Evolutionary conservation across 768 basidiomycete species (phyloP).

Genomic region (Coprinopsis strossmayeri): DNA sequence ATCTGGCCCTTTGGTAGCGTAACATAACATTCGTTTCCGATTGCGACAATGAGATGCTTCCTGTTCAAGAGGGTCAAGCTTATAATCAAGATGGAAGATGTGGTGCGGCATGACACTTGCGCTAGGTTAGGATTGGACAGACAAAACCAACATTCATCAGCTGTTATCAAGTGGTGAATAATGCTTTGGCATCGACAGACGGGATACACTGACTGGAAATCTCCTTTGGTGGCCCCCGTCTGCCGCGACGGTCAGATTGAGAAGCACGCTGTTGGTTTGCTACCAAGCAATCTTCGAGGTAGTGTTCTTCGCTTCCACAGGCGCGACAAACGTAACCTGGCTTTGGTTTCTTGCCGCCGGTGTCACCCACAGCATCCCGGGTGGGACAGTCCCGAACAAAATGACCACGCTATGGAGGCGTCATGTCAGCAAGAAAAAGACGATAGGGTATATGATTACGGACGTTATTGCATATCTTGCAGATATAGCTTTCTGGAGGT

Average conservation of each 20-base stretch:
- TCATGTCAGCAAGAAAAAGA: conserved; percentile 4
- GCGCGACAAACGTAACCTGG: conserved; percentile 88
- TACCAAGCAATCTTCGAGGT: conserved; percentile 79
- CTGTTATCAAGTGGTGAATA: conserved; percentile 28
- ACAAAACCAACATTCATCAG: conserved; percentile 98
- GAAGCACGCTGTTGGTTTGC: conserved; percentile 42
- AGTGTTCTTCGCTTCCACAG: conserved; percentile 83
- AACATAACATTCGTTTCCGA: conserved; percentile 90
- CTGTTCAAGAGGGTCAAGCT: conserved; percentile 38
- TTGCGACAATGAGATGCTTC: conserved; percentile 93
- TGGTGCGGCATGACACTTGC: conserved; percentile 34
- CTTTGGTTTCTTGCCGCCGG: conserved; percentile 75
- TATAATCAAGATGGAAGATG: neutral
- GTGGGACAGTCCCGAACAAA: conserved; percentile 87
- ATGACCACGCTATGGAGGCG: conserved; percentile 57
- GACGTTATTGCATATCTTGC: conserved; percentile 77
- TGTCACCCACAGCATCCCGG: conserved; percentile 70
- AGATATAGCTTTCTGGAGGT: conserved; percentile 82
- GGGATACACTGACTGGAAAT: conserved; percentile 29
- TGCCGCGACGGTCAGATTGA: conserved; percentile 32
- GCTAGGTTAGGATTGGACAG: conserved; percentile 89
- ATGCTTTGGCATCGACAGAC: neutral
- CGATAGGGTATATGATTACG: conserved; percentile 14
- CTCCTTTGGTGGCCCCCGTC: conserved; percentile 61
- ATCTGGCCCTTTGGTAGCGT: conserved; percentile 97